Conservation (phyloP, 805 yeast species). For the Wickerhamomyces ciferrii region DNA sequence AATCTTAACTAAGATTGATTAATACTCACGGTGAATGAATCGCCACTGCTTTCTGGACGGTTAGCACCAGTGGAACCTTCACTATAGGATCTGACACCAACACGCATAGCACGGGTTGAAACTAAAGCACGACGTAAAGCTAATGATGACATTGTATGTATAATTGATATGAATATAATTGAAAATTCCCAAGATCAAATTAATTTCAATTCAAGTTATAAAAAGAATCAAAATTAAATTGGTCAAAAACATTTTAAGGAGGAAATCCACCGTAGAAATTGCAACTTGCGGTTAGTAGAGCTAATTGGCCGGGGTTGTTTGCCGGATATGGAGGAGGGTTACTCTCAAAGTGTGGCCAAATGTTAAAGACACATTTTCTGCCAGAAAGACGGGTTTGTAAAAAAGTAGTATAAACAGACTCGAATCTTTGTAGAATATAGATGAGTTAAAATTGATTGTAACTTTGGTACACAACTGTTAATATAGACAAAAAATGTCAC, state of each 20-base stretch:
- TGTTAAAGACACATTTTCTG: conserved; percentile 2
- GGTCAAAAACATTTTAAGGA: no score
- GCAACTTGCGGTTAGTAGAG: no score
- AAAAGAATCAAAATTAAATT: no score
- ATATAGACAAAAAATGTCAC: conserved; percentile 21
- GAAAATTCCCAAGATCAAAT: not conserved
- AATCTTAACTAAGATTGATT: no score
- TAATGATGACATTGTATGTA: conserved; percentile 17
- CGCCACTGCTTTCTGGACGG: conserved; percentile 47
- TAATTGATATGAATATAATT: conserved; percentile 1
- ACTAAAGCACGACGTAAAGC: conserved; percentile 34
- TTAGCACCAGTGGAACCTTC: conserved; percentile 62
- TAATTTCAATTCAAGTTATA: no score
- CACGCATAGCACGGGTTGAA: conserved; percentile 19
- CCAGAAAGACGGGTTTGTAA: conserved; percentile 10
- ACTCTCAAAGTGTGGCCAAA: not conserved
- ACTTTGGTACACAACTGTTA: no score
- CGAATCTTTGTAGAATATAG: not conserved
- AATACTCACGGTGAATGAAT: conserved; percentile 52
- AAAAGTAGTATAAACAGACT: not conserved
- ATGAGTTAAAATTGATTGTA: no score
- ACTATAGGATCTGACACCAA: conserved; percentile 27
- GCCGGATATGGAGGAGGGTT: not conserved
- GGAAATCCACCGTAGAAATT: no score
- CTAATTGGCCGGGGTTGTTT: not conserved